Conservation (phyloP, 495 filamentous ascomycete genomes). For the Hypomontagnella submonticulosa region DNA sequence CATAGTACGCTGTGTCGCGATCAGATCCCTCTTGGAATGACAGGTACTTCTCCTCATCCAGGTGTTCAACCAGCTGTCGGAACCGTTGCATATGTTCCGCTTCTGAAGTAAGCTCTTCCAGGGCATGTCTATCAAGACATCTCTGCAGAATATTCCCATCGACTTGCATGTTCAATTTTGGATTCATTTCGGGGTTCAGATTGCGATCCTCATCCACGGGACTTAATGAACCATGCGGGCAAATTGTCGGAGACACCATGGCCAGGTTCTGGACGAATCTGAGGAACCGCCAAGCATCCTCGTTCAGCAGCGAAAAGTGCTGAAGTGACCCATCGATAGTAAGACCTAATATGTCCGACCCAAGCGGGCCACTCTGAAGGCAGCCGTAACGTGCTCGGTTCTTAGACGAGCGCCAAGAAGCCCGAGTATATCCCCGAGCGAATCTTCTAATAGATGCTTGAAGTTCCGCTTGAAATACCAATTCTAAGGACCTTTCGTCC, state of each 20-base stretch:
- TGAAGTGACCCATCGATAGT: conserved; percentile 73
- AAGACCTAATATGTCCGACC: conserved; percentile 67
- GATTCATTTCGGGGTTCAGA: conserved; percentile 44
- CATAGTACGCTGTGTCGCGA: conserved; percentile 38
- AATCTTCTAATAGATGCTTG: conserved; percentile 62
- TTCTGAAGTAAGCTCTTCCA: conserved; percentile 56
- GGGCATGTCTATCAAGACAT: conserved; percentile 59
- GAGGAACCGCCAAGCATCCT: conserved; percentile 69
- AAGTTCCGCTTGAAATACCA: conserved; percentile 64
- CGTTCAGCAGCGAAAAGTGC: conserved; percentile 66
- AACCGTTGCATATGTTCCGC: conserved; percentile 45
- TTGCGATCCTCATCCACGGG: conserved; percentile 33
- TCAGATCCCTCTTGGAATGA: conserved; percentile 18
- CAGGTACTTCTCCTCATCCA: conserved; percentile 47
- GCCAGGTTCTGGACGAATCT: conserved; percentile 71
- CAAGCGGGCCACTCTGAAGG: conserved; percentile 42
- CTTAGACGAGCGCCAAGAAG: conserved; percentile 51
- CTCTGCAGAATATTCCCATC: conserved; percentile 73
- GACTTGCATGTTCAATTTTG: conserved; percentile 65
- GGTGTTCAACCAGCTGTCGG: conserved; percentile 47
- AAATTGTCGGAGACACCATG: conserved; percentile 32
- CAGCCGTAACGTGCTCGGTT: conserved; percentile 45
- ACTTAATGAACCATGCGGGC: conserved; percentile 36
- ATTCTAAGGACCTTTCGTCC: conserved; percentile 54
- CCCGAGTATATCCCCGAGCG: conserved; percentile 54